A percentile compares a stretch with the other conserved stretches of the same genome.
phyloP scores from a whole-genome alignment of 2,329 filamentous ascomycete genomes.

The Lasiodiplodia sp. region DNA sequence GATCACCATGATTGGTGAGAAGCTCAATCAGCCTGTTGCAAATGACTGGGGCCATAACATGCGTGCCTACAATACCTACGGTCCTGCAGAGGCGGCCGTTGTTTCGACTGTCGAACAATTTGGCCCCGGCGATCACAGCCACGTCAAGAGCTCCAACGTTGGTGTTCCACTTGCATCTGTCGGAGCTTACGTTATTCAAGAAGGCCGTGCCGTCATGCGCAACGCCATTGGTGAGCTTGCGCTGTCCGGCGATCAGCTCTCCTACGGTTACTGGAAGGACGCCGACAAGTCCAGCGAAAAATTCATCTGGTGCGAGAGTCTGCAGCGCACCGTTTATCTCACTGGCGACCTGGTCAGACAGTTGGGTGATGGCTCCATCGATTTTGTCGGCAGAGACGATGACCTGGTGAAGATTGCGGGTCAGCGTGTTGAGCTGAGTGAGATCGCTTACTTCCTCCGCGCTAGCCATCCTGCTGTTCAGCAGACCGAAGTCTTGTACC shows the following conservation, averaged over 20 bases:
- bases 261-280: constrained; percentile 43
- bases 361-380: constrained; percentile 31
- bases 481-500: constrained; percentile 24
- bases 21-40: constrained; percentile 31
- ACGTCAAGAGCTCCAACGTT: constrained; percentile 40
- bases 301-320: constrained; percentile 40
- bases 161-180: constrained; percentile 42
- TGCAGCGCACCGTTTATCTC: constrained; percentile 29
- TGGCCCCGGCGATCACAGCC: constrained; percentile 33
- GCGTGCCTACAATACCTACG: constrained; percentile 49
- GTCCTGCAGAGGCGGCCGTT: constrained; percentile 48
- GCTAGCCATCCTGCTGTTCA: constrained; percentile 16
- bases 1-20: constrained; percentile 34
- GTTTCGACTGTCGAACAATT: constrained; percentile 40
- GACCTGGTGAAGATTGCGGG: constrained; percentile 33
- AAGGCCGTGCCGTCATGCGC: constrained; percentile 36
- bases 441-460: constrained; percentile 31
- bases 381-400: constrained; percentile 32
- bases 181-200: constrained; percentile 30
- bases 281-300: constrained; percentile 40
- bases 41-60: constrained; percentile 46
- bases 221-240: constrained; percentile 45
- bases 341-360: constrained; percentile 33
- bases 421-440: constrained; percentile 32
- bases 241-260: constrained; percentile 47